Evolutionary conservation across 768 basidiomycete species (phyloP).

Genomic region (Kwoniella newhampshirensis): DNA sequence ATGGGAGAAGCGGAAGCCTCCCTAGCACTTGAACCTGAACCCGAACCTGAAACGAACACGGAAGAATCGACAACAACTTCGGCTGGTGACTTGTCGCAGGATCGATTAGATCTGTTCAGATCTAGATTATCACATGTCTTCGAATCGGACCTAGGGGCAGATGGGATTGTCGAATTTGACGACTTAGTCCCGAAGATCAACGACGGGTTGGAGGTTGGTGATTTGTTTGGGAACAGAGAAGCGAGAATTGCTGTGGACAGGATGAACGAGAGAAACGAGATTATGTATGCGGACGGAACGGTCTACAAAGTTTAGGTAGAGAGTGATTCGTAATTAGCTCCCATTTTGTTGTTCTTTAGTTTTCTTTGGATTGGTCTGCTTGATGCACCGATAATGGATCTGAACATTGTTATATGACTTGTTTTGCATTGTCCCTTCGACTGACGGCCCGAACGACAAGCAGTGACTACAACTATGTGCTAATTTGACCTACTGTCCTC

Average conservation of each 20-base stretch:
- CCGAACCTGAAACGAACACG: background rate
- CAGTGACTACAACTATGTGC: no score
- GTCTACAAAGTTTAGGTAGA: constrained; percentile 61
- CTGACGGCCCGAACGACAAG: no score
- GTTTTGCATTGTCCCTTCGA: no score
- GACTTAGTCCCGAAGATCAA: constrained; percentile 75
- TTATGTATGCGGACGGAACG: constrained; percentile 84
- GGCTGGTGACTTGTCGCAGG: constrained; percentile 5
- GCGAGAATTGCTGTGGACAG: constrained; percentile 68
- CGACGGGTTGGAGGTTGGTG: constrained; percentile 65
- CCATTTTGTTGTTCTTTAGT: no score
- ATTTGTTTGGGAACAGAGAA: constrained; percentile 77
- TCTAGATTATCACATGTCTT: constrained; percentile 71
- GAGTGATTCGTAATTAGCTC: no score
- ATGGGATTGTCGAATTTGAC: constrained; percentile 71
- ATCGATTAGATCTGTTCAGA: constrained; percentile 73
- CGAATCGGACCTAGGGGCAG: constrained; percentile 55
- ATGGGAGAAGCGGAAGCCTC: constrained; percentile 41
- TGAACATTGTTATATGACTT: no score
- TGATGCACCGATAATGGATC: no score
- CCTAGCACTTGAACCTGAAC: constrained; percentile 12
- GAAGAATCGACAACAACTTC: background rate
- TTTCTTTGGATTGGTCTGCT: no score
- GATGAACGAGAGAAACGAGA: constrained; percentile 74
- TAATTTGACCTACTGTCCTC: no score